Base-by-base conservation (phyloP, 176 grass and related monocot genomes). In the Dendrocalamus sinicus region DNA sequence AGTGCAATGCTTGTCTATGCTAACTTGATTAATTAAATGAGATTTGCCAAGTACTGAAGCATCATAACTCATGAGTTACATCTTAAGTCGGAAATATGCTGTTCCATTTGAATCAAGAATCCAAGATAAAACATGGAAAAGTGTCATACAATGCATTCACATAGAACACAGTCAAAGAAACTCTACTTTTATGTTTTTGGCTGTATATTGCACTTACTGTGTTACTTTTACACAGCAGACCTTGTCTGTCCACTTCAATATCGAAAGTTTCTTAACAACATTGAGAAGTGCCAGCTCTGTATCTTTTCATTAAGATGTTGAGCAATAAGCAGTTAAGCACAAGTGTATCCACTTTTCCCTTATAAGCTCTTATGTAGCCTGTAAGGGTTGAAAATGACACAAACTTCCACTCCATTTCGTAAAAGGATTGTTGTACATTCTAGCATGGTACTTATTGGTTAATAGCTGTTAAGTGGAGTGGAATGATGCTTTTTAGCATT, bases 131-230 rank as follows among this genome's bases (percentile, higher is more conserved):
- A 65, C 30, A 53, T 40, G 2, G 71, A 75, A 41, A 70, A 45
- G 14, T 63, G 0, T 32, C 64, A 70, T 5, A 9, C 53, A 15
- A 35, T 54, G 67, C 19, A 79, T 62, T 66, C 35, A n/a, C 37
- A 57, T 81, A 70, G 51, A 54, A 70, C 22, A 51, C 14, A 0
- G 1, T 17, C 41, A n/a, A 51, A 65, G 23, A 32, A 35, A 16
- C 45, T 80, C 19, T 40, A 79, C 13, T n/a, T 67, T 23, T 81
- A 52, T 67, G 78, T 80, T n/a, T n/a, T 68, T 81, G 78, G 46
- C 28, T 23, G 32, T 69, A 45, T 66, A n/a, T 28, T n/a, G 26
- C 10, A 9, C 61, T 51, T 58, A 66, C 41, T 53, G 47, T 4
- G n/a, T 68, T 68, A 53, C 67, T 68, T 67, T 19, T 69, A 81